Evolutionary conservation across 148 eudicot species (phyloP), one percentile per base, ranked within the genome.

Genomic region (Heliamphora exappendiculata): DNA sequence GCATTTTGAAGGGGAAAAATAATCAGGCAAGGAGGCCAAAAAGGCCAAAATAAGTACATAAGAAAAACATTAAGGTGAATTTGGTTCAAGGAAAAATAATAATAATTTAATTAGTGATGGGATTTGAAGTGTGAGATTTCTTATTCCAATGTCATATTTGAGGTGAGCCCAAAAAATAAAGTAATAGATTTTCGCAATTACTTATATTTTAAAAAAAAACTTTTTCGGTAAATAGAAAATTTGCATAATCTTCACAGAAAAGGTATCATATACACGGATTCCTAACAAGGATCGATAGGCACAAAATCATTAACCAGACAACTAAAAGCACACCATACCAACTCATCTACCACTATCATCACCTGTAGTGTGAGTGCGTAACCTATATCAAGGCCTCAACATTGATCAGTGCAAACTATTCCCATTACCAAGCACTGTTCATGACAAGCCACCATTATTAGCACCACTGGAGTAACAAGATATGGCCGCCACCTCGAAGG

Each of bases 11-110:
- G 45, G 10, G 11, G 20, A 37, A 34, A 3, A 68, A 42, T 13
- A 28, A 69, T 45, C 20, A 62, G 31, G 55, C 68, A 75, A 41
- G 29, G 77, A 41, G 36, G 51, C 69, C 51, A 42, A 44, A 26
- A 34, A 39, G 58, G 22, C 36, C 37, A 74, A 53, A 13, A 19
- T n/a, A 39, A 36, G 9, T 11, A 11, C 28, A 24, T 41, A 24
- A 58, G 76, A 31, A 57, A 39, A 17, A 57, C 65, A 57, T 4
- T 24, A n/a, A 73, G 49, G 8, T 37, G 76, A 33, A 22, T 7
- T 29, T 39, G 49, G 47, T 57, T 58, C 37, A 19, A 58, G 36
- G 19, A 57, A 58, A 16, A 53, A 19, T 50, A 50, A 58, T 26
- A 53, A 19, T 50, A 50, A 51, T 14, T 7, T 22, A 39, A 24